Percentiles rank a stretch among this genome's conserved stretches.
Evolutionary conservation across 2,329 filamentous ascomycete genomes (phyloP).

Genomic region (Penicillium palitans): DNA sequence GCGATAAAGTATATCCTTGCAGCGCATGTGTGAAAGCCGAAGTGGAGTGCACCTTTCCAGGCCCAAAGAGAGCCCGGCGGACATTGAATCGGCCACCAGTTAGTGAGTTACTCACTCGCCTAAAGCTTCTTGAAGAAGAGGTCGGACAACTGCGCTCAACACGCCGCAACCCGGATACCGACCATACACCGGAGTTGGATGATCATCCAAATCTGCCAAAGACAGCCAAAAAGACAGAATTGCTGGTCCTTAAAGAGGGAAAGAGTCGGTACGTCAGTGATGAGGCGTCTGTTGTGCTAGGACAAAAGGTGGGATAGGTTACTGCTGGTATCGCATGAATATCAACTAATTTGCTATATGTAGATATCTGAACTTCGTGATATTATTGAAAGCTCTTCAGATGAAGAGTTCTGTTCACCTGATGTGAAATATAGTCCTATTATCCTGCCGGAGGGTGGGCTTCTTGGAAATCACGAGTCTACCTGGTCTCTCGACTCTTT

Average conservation of each 20-base stretch:
- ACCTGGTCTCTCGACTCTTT: not conserved
- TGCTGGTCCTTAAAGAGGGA: constrained; percentile 6
- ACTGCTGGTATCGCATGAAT: not conserved
- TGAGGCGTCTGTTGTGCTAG: constrained; percentile 20
- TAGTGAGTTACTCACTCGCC: constrained; percentile 15
- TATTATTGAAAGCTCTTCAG: not conserved
- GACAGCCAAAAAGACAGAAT: not conserved
- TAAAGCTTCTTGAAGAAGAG: constrained; percentile 23
- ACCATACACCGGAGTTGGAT: not conserved
- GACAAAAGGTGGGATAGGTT: constrained; percentile 14
- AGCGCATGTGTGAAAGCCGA: constrained; percentile 15
- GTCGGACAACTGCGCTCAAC: constrained; percentile 14
- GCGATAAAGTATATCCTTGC: constrained; percentile 36
- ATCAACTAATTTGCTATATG: not conserved
- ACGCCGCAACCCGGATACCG: not conserved
- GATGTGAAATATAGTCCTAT: not conserved
- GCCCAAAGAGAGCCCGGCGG: constrained; percentile 20
- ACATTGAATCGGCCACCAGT: constrained; percentile 23
- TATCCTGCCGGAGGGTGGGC: not conserved
- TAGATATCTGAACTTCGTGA: not conserved
- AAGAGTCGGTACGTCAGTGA: constrained; percentile 20
- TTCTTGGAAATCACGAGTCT: not conserved
- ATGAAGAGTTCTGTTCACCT: not conserved
- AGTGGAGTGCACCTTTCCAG: constrained; percentile 20
- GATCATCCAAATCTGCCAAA: not conserved